Percentiles rank a stretch among this genome's conserved stretches.
Evolutionary conservation across 129 eudicot genomes (phyloP).

Genomic region (Flaveria ramosissima): DNA sequence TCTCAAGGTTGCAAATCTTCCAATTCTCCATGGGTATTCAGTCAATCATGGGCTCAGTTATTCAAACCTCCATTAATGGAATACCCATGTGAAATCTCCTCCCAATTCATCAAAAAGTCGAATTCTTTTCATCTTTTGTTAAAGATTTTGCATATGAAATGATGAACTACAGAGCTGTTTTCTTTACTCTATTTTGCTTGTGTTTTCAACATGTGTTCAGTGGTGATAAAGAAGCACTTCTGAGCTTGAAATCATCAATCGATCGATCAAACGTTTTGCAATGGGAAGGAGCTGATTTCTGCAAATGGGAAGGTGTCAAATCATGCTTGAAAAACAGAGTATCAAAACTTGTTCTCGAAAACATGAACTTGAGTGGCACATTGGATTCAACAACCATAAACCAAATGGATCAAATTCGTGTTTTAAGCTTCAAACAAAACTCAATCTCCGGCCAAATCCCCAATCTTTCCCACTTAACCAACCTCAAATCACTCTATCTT

Average conservation of each 20-base stretch:
- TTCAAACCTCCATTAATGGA: background rate
- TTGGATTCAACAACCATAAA: constrained; percentile 45
- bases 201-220: constrained; percentile 12
- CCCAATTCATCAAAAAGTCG: background rate
- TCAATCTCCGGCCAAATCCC: constrained; percentile 71
- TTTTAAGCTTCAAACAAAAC: constrained; percentile 73
- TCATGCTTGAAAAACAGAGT: constrained; percentile 64
- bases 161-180: background rate
- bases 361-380: constrained; percentile 50
- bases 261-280: constrained; percentile 57
- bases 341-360: constrained; percentile 71
- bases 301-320: constrained; percentile 73
- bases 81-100: constrained; percentile 11
- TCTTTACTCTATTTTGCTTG: constrained; percentile 12
- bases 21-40: background rate
- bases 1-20: constrained; percentile 10
- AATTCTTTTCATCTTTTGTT: background rate
- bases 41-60: no score
- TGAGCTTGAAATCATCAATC: constrained; percentile 45
- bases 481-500: constrained; percentile 70
- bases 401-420: constrained; percentile 64
- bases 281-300: constrained; percentile 51
- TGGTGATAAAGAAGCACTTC: constrained; percentile 58
- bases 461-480: constrained; percentile 48
- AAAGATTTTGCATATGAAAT: constrained; percentile 5